Percentiles rank a stretch among this genome's conserved stretches.
Conservation (phyloP, 768 basidiomycete genomes). For the Boletus rufocinnamomeus region DNA sequence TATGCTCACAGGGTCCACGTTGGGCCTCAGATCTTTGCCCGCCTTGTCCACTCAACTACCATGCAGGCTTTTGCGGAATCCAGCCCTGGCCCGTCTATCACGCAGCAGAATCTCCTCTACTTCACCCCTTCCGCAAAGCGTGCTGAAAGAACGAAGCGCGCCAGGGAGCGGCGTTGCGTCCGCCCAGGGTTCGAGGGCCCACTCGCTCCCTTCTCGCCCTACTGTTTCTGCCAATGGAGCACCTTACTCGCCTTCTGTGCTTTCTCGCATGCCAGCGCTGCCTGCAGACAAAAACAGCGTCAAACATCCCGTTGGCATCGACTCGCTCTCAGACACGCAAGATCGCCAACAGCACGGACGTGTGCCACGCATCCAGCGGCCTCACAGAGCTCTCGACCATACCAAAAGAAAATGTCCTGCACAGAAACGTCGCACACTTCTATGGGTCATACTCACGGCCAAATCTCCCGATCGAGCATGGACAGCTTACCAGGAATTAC, state of each 20-base stretch:
- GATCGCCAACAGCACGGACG: not conserved
- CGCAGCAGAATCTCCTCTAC: slow-evolving; percentile 9
- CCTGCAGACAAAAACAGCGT: slow-evolving; percentile 3
- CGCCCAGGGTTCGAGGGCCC: not conserved
- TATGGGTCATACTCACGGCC: slow-evolving; percentile 38
- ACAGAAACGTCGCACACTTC: slow-evolving; percentile 25
- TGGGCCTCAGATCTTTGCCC: slow-evolving; percentile 57
- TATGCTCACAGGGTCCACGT: slow-evolving; percentile 85
- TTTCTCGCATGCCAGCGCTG: not conserved
- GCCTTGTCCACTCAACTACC: slow-evolving; percentile 29
- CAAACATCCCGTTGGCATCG: slow-evolving; percentile 9
- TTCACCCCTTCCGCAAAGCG: not conserved
- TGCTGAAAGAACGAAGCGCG: slow-evolving; percentile 3
- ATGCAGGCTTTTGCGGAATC: slow-evolving; percentile 32
- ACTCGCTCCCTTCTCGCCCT: not conserved
- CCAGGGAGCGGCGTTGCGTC: not conserved
- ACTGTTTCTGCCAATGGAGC: slow-evolving; percentile 1
- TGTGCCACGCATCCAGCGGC: not conserved
- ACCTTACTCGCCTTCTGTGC: not conserved
- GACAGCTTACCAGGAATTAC: slow-evolving; percentile 44
- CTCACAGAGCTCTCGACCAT: not conserved
- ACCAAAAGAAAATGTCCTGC: slow-evolving; percentile 22
- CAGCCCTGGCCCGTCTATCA: not conserved
- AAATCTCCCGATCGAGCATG: slow-evolving; percentile 40
- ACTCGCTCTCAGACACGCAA: slow-evolving; percentile 10